Evolutionary conservation across 306 rosid genomes (phyloP).

Genomic region (Fragaria nilgerrensis): DNA sequence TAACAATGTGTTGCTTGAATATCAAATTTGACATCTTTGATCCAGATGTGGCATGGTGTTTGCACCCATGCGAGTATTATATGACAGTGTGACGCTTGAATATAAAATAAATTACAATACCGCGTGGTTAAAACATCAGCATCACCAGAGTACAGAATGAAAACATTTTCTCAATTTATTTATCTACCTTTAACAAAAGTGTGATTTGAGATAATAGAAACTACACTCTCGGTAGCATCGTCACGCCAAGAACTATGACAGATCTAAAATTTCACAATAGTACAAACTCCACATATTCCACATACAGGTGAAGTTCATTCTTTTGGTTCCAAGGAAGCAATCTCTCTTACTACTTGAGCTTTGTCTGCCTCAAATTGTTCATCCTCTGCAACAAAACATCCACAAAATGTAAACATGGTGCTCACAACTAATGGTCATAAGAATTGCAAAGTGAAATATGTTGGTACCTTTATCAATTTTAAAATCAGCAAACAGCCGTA

Average conservation of each 20-base stretch:
- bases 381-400: constrained; percentile 62
- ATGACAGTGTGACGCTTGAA: not conserved
- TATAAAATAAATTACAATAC: not conserved
- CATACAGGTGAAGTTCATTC: constrained; percentile 13
- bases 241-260: constrained; percentile 29
- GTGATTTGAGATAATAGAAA: constrained; percentile 34
- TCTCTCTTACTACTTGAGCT: constrained; percentile 93
- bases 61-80: not conserved
- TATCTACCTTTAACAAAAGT: constrained; percentile 54
- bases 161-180: constrained; percentile 54
- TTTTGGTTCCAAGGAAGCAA: constrained; percentile 68
- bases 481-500: constrained; percentile 87
- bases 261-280: constrained; percentile 37
- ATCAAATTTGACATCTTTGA: not conserved
- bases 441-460: not conserved
- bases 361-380: constrained; percentile 96
- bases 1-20: no score
- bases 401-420: constrained; percentile 19
- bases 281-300: constrained; percentile 14
- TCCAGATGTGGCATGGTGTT: not conserved
- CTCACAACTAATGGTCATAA: constrained; percentile 11
- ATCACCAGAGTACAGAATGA: constrained; percentile 21
- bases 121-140: constrained; percentile 9
- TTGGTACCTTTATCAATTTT: constrained; percentile 77
- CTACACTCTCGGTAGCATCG: constrained; percentile 12